phyloP scores from a whole-genome alignment of 1,139 yeast species.

The Lodderomyces elongisporus region DNA sequence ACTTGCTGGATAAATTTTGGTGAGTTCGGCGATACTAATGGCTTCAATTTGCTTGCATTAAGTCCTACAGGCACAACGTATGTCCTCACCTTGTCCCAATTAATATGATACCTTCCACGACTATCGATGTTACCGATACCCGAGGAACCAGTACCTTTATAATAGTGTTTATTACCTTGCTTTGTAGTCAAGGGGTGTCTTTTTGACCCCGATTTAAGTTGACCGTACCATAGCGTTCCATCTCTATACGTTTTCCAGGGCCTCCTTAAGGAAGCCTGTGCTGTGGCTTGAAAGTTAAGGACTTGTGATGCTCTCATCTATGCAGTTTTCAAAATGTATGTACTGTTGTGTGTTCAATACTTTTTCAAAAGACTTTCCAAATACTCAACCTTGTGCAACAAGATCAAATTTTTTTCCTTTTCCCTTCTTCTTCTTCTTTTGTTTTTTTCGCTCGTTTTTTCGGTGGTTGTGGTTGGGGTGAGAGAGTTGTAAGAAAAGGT shows the following conservation, averaged over 20 bases:
- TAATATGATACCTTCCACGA: slow-evolving; percentile 68
- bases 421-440: background rate
- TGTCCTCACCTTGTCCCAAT: slow-evolving; percentile 86
- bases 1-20: slow-evolving; percentile 68
- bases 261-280: slow-evolving; percentile 53
- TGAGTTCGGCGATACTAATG: slow-evolving; percentile 66
- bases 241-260: slow-evolving; percentile 89
- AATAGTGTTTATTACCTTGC: slow-evolving; percentile 89
- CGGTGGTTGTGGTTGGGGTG: too few species aligned
- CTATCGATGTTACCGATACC: slow-evolving; percentile 82
- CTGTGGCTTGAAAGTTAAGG: slow-evolving; percentile 50
- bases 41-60: slow-evolving; percentile 47
- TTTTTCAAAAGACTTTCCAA: too few species aligned
- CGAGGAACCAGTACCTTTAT: slow-evolving; percentile 93
- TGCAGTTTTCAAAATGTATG: too few species aligned
- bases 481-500: background rate
- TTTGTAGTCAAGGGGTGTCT: slow-evolving; percentile 85
- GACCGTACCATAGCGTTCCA: slow-evolving; percentile 81
- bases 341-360: too few species aligned
- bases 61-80: slow-evolving; percentile 72
- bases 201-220: slow-evolving; percentile 71
- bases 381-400: too few species aligned
- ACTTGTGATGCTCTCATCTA: slow-evolving; percentile 55
- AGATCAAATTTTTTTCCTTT: background rate
- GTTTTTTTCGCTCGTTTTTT: background rate